Percentiles rank a stretch among this genome's conserved stretches.
Evolutionary conservation across 345 rosid species (phyloP).

Genomic region (Citrus australasica): DNA sequence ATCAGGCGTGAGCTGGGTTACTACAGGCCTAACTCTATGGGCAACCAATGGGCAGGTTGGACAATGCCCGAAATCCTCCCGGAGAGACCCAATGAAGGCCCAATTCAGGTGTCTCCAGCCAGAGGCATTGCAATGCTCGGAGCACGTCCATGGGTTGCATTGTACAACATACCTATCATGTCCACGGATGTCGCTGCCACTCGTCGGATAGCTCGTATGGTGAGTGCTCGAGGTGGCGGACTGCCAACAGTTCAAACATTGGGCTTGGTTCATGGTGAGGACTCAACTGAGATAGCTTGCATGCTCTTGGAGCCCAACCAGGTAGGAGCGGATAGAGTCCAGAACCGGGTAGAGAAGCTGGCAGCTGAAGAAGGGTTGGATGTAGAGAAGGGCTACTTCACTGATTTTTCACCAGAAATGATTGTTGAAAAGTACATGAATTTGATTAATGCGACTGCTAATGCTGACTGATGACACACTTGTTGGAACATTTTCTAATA

Average conservation of each 20-base stretch:
- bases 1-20: constrained; percentile 59
- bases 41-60: constrained; percentile 59
- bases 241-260: constrained; percentile 61
- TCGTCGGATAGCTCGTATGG: constrained; percentile 49
- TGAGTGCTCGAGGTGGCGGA: constrained; percentile 66
- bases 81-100: constrained; percentile 46
- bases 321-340: constrained; percentile 59
- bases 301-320: constrained; percentile 57
- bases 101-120: constrained; percentile 30
- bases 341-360: constrained; percentile 44
- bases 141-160: constrained; percentile 45
- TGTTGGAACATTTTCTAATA: not conserved
- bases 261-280: constrained; percentile 48
- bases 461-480: constrained; percentile 15
- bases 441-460: constrained; percentile 20
- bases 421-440: constrained; percentile 43
- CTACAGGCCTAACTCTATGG: constrained; percentile 57
- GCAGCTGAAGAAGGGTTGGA: constrained; percentile 52
- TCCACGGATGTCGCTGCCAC: constrained; percentile 36
- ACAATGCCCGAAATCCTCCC: constrained; percentile 32
- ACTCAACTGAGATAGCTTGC: constrained; percentile 53
- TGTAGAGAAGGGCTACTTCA: constrained; percentile 61
- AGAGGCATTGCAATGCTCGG: constrained; percentile 53
- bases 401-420: constrained; percentile 53
- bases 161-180: constrained; percentile 50